Percentiles rank a stretch among this genome's conserved stretches.
These are phyloP conservation scores for Cryptosporidium sp. DNA, from an alignment of 169 alveolate species.

Conservation along the genomic window DNA sequence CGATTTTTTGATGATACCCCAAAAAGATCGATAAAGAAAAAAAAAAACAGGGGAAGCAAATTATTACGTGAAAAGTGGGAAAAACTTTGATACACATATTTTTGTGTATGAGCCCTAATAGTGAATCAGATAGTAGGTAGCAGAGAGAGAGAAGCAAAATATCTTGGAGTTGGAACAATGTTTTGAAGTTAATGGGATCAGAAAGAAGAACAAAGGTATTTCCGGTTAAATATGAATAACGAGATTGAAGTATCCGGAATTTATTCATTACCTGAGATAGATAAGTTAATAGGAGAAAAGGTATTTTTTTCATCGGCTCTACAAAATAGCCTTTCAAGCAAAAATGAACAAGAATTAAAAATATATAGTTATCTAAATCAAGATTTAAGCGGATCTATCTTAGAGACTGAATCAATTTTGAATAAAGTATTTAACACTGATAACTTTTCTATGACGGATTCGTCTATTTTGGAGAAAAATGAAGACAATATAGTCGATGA, in stretches of 20 bases:
- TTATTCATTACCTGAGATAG: constrained; percentile 23
- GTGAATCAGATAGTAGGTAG: neutral
- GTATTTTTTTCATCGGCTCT: neutral
- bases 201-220: neutral
- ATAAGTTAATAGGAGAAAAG: constrained; percentile 29
- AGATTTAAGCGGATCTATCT: neutral
- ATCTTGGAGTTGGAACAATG: neutral
- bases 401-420: constrained; percentile 37
- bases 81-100: too few species aligned
- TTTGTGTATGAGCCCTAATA: neutral
- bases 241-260: constrained; percentile 29
- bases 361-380: neutral
- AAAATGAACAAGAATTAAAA: neutral
- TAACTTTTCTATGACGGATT: constrained; percentile 35
- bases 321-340: neutral
- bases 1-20: neutral
- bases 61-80: neutral
- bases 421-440: constrained; percentile 40
- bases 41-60: neutral
- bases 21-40: neutral
- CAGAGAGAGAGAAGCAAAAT: neutral
- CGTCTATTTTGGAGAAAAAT: constrained; percentile 14
- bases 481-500: neutral
- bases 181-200: too few species aligned
- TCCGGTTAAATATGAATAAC: neutral